A percentile compares a stretch with the other conserved stretches of the same genome.
phyloP scores from a whole-genome alignment of 345 rosid species.

The Euphorbia peplus region DNA sequence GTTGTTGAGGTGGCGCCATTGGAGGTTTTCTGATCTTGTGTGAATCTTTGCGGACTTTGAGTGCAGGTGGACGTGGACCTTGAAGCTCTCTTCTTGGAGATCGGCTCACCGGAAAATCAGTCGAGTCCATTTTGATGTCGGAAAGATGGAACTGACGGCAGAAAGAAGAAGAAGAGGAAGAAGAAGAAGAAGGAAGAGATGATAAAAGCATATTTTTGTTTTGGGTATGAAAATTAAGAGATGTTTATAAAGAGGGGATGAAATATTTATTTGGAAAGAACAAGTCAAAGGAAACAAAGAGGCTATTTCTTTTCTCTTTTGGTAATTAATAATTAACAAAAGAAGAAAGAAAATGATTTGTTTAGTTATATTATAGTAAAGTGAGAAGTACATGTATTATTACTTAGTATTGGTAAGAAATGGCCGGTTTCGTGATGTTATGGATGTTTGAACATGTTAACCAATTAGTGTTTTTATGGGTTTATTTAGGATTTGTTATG shows the following conservation, averaged over 20 bases:
- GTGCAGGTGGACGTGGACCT: constrained; percentile 77
- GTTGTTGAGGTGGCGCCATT: constrained; percentile 28
- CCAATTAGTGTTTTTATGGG: too few species aligned
- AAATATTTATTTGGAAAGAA: constrained; percentile 19
- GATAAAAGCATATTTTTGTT: constrained; percentile 17
- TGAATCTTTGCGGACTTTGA: constrained; percentile 68
- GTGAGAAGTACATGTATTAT: not conserved
- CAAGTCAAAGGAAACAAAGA: constrained; percentile 27
- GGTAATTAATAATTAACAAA: not conserved
- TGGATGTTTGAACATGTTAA: constrained; percentile 43
- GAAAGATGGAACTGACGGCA: not conserved
- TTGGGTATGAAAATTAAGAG: not conserved
- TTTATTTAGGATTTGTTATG: too few species aligned
- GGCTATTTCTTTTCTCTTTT: too few species aligned
- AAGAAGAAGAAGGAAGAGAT: constrained; percentile 1
- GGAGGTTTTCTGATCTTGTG: constrained; percentile 81
- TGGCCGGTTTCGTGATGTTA: constrained; percentile 33
- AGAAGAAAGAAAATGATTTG: not conserved
- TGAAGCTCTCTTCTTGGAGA: constrained; percentile 71
- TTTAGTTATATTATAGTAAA: not conserved
- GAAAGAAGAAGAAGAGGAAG: not conserved
- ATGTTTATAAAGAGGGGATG: not conserved
- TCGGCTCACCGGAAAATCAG: constrained; percentile 38
- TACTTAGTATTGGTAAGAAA: constrained; percentile 6
- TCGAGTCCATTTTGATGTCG: constrained; percentile 36